Evolutionary conservation across 1,139 yeast genomes (phyloP).

Genomic region (Geotrichum macrosporum): DNA sequence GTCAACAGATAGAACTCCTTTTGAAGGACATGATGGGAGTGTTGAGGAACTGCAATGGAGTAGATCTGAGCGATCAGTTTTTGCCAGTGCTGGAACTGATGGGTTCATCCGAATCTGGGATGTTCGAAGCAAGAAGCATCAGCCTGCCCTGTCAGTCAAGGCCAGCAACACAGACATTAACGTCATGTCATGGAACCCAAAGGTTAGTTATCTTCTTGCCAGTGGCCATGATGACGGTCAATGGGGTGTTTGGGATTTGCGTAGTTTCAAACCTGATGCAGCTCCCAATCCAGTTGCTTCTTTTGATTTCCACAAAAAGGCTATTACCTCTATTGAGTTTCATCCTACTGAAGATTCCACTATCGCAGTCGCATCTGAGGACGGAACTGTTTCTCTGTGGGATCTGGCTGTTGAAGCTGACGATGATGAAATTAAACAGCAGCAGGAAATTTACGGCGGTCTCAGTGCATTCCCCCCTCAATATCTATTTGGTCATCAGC

Average conservation of each 20-base stretch:
- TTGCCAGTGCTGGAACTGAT: slow-evolving; percentile 89
- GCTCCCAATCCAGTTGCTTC: slow-evolving; percentile 64
- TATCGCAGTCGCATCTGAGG: slow-evolving; percentile 93
- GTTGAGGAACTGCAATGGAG: slow-evolving; percentile 98
- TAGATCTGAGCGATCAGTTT: slow-evolving; percentile 82
- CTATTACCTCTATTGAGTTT: slow-evolving; percentile 89
- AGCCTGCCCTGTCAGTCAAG: slow-evolving; percentile 78
- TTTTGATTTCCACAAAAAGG: slow-evolving; percentile 89
- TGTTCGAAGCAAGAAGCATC: slow-evolving; percentile 85
- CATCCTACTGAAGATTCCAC: slow-evolving; percentile 95
- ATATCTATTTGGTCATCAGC: slow-evolving; percentile 96
- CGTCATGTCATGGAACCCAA: slow-evolving; percentile 93
- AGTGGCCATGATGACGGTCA: slow-evolving; percentile 97
- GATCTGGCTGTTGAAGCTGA: slow-evolving; percentile 96
- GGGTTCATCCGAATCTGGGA: slow-evolving; percentile 96
- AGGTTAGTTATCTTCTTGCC: slow-evolving; percentile 80
- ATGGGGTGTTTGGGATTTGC: slow-evolving; percentile 98
- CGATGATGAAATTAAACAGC: slow-evolving; percentile 86
- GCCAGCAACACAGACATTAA: slow-evolving; percentile 86
- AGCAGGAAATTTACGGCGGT: slow-evolving; percentile 64
- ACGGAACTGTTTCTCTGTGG: slow-evolving; percentile 95
- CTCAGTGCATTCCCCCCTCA: slow-evolving; percentile 69
- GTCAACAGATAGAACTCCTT: slow-evolving; percentile 84
- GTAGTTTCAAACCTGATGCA: slow-evolving; percentile 57
- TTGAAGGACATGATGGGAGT: slow-evolving; percentile 52